A percentile compares a stretch with the other conserved stretches of the same genome.
phyloP scores from a whole-genome alignment of 2,329 filamentous ascomycete genomes.

The Nemania bipapillata region DNA sequence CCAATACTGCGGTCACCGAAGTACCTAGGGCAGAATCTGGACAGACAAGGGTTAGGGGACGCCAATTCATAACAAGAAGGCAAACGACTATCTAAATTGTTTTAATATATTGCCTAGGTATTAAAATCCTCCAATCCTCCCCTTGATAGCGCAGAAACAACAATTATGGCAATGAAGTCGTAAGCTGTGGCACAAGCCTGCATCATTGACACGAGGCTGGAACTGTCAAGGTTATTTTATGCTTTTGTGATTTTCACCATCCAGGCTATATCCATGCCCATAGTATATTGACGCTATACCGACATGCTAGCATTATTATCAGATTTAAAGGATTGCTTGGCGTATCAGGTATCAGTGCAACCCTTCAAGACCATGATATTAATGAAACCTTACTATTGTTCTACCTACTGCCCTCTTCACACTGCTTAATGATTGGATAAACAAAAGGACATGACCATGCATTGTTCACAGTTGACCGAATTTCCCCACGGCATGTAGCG shows the following conservation, averaged over 20 bases:
- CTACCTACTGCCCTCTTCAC: background rate
- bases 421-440: background rate
- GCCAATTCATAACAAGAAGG: conserved; percentile 1
- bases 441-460: conserved; percentile 3
- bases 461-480: background rate
- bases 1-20: conserved; percentile 26
- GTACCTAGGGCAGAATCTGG: conserved; percentile 3
- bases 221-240: background rate
- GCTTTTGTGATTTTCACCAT: background rate
- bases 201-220: background rate
- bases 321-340: conserved; percentile 37
- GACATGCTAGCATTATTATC: conserved; percentile 1
- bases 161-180: background rate
- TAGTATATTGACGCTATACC: conserved; percentile 9
- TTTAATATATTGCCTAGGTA: background rate
- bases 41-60: background rate
- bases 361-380: conserved; percentile 5
- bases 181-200: background rate
- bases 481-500: conserved; percentile 1
- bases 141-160: background rate
- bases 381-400: conserved; percentile 19
- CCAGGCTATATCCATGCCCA: background rate
- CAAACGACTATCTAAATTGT: background rate
- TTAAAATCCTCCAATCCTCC: background rate
- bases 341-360: conserved; percentile 34